Evolutionary conservation across 768 basidiomycete genomes (phyloP), one percentile per base, ranked within the genome.

Genomic region (Kwoniella bestiolae): DNA sequence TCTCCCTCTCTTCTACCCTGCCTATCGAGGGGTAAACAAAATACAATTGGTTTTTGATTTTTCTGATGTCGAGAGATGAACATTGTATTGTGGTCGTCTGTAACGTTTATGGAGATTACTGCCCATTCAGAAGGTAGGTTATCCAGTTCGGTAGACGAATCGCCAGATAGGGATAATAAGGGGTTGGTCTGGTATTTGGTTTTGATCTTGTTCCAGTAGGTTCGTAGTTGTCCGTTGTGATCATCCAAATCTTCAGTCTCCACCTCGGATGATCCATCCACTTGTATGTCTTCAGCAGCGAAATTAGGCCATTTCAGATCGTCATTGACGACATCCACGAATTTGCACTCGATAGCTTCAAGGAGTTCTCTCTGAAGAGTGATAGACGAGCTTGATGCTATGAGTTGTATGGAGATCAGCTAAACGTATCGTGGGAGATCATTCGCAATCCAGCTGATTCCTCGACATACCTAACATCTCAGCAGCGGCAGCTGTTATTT

Each of bases 311-410:
- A 96, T 60, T 84, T 83, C 26, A 90, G 78, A 74, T 95, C 92
- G 68, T 93, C 89, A 16, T 69, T 69, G 7, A 77, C 64, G 3
- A 78, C 35, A 12, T 83, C 76, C 2, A 84, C 82, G 63, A 90
- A 86, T 77, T 96, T 96, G 74, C 86, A 81, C 1, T 86, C 84
- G 53, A 94, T 89, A 16, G 86, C 87, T 68, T 95, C 93, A 16
- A 94, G 79, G 84, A 97, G 86, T 76, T 98, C 95, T 18, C 92
- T 86, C 8, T 88, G 87, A 1, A 96, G 84, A 0, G 92, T 92
- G 49, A 94, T 86, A 4, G 91, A 86, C 0, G 88, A 84, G 2
- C 89, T 88, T 14, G 85, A 83, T 78, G 95, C 94, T 95, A 69
- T 8, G 1, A 0, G 26, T 52, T 7, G n/a, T 28, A 44, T 23